Evolutionary conservation across 768 basidiomycete genomes (phyloP).

Genomic region (Lentinula boryana): DNA sequence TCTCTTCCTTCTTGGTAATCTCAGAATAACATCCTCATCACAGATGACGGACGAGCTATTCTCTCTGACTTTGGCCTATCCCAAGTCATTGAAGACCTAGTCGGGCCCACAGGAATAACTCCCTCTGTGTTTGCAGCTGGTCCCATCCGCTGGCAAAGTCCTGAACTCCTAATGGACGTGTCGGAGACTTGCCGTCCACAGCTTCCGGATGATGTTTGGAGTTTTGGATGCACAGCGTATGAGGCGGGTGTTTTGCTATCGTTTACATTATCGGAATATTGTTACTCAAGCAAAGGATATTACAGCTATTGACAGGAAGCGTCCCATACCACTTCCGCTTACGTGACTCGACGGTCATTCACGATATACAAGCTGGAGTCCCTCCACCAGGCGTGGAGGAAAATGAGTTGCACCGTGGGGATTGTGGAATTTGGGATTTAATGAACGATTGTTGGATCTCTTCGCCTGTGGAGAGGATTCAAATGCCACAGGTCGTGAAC

Average conservation of each 20-base stretch:
- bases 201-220: constrained; percentile 26
- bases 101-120: constrained; percentile 20
- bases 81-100: constrained; percentile 24
- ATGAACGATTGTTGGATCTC: constrained; percentile 15
- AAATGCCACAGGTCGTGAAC: constrained; percentile 9
- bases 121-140: constrained; percentile 23
- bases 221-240: constrained; percentile 28
- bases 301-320: constrained; percentile 19
- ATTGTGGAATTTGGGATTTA: constrained; percentile 4
- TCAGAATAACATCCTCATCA: constrained; percentile 41
- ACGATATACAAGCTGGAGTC: constrained; percentile 15
- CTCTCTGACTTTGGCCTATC: constrained; percentile 42
- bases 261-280: background rate
- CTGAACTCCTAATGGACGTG: constrained; percentile 23
- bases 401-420: constrained; percentile 1
- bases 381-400: constrained; percentile 13
- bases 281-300: background rate
- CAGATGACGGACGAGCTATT: constrained; percentile 31
- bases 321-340: constrained; percentile 19
- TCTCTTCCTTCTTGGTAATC: background rate
- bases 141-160: constrained; percentile 27
- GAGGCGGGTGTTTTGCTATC: constrained; percentile 17
- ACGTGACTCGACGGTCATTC: constrained; percentile 20
- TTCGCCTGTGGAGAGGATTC: constrained; percentile 10
- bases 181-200: constrained; percentile 17